Evolutionary conservation across 805 yeast genomes (phyloP).

Genomic region (Myxozyma geophila): DNA sequence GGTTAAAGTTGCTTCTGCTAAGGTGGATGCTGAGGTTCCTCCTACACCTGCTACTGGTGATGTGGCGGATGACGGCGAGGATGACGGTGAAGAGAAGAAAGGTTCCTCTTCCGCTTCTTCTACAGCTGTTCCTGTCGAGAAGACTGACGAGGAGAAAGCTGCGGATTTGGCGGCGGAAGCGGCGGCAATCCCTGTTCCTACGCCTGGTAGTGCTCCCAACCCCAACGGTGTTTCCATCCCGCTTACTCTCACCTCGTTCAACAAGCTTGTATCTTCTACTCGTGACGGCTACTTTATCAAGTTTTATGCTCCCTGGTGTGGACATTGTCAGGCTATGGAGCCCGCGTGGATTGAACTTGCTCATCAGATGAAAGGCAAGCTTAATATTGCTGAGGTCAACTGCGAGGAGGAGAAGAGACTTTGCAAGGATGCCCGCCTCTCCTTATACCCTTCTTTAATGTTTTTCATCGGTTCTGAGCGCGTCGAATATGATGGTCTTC

Average conservation of each 20-base stretch:
- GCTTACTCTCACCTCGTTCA: constrained; percentile 42
- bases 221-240: constrained; percentile 46
- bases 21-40: constrained; percentile 2
- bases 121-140: constrained; percentile 5
- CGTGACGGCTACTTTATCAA: constrained; percentile 49
- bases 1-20: constrained; percentile 1
- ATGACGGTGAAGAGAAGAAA: constrained; percentile 1
- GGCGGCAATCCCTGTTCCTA: constrained; percentile 12
- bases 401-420: constrained; percentile 45
- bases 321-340: constrained; percentile 47
- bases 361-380: constrained; percentile 39
- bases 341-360: constrained; percentile 49
- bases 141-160: constrained; percentile 19
- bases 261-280: constrained; percentile 39
- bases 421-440: constrained; percentile 45
- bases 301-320: constrained; percentile 50
- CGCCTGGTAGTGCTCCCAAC: constrained; percentile 37
- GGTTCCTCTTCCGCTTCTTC: constrained; percentile 1
- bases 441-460: constrained; percentile 40
- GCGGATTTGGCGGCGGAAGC: constrained; percentile 20
- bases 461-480: constrained; percentile 41
- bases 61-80: constrained; percentile 16
- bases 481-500: constrained; percentile 42
- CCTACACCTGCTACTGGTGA: constrained; percentile 11
- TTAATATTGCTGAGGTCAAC: constrained; percentile 50